phyloP scores from a whole-genome alignment of 2,329 filamentous ascomycete genomes.

The Onygena corvina region DNA sequence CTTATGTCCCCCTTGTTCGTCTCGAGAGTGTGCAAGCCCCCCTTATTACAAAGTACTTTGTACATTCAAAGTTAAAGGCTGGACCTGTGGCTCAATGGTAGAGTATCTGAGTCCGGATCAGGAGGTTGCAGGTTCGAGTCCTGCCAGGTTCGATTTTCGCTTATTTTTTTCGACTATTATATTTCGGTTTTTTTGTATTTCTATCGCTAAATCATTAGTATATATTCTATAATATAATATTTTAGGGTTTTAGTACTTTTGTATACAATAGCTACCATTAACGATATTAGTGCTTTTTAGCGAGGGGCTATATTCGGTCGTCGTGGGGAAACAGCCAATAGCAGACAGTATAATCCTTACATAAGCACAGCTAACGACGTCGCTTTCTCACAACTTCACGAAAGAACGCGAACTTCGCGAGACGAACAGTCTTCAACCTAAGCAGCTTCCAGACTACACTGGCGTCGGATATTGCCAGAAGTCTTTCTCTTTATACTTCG shows the following conservation, averaged over 20 bases:
- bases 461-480: too few relatives aligned
- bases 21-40: too few relatives aligned
- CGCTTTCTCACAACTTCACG: not conserved
- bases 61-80: constrained; percentile 6
- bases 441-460: too few relatives aligned
- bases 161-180: not conserved
- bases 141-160: constrained; percentile 3
- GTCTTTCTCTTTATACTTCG: too few relatives aligned
- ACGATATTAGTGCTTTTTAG: too few relatives aligned
- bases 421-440: not conserved
- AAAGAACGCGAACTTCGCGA: not conserved
- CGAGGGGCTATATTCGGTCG: too few relatives aligned
- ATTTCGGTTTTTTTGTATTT: constrained; percentile 1
- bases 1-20: too few relatives aligned
- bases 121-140: constrained; percentile 8
- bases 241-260: not conserved
- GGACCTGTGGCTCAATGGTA: constrained; percentile 9
- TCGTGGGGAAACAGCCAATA: too few relatives aligned
- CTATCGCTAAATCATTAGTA: not conserved
- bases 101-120: constrained; percentile 9
- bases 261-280: too few relatives aligned
- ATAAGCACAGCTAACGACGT: not conserved
- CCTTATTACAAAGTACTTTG: not conserved
- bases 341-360: not conserved
- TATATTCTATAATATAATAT: not conserved